These are phyloP conservation scores for Chaetomium strumarium DNA, from an alignment of 2,329 filamentous ascomycete genomes.

Conservation along the genomic window DNA sequence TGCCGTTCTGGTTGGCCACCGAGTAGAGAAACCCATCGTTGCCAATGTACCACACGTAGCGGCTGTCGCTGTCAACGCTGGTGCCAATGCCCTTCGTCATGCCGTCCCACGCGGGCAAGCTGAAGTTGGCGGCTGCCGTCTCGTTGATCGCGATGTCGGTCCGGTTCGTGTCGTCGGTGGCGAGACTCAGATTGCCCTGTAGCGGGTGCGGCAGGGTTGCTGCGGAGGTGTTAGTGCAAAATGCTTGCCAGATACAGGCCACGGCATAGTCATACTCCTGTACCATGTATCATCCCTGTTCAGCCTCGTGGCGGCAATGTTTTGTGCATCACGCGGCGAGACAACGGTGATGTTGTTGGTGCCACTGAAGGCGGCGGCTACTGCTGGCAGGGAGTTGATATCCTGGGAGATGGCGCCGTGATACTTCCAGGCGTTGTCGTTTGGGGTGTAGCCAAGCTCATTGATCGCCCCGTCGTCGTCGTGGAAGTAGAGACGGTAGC, in stretches of 20 bases:
- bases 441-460: conserved; percentile 28
- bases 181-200: conserved; percentile 23
- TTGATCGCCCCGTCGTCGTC: conserved; percentile 30
- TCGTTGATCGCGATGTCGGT: conserved; percentile 21
- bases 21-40: conserved; percentile 32
- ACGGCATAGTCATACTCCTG: conserved; percentile 26
- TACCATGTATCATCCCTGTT: conserved; percentile 29
- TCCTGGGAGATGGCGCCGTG: conserved; percentile 31
- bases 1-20: conserved; percentile 25
- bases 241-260: not conserved
- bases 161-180: conserved; percentile 25
- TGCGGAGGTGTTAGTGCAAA: conserved; percentile 21
- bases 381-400: conserved; percentile 24
- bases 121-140: conserved; percentile 25
- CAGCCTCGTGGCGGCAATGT: conserved; percentile 30
- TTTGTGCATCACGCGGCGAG: conserved; percentile 29
- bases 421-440: conserved; percentile 27
- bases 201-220: conserved; percentile 32
- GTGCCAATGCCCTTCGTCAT: conserved; percentile 27
- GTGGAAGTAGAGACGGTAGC: conserved; percentile 37
- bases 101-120: conserved; percentile 30
- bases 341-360: conserved; percentile 32
- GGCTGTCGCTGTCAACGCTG: conserved; percentile 28
- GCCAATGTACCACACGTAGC: conserved; percentile 35
- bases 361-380: conserved; percentile 28